Conservation (phyloP, 2,329 filamentous ascomycete species). For the Xylariaceae sp. region DNA sequence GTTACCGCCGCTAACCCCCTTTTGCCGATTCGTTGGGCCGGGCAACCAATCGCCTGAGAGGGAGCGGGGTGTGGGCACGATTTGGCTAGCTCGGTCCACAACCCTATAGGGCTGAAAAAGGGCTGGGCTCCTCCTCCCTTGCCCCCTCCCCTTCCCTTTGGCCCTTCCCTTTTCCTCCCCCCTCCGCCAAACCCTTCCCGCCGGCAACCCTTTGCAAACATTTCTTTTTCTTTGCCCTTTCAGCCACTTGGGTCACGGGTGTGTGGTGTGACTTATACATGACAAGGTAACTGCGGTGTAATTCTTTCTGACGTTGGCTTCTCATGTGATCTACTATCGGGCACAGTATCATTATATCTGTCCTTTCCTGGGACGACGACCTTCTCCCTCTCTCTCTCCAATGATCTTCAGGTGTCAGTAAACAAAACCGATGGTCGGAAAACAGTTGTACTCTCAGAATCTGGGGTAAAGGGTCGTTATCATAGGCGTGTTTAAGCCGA, state of each 20-base stretch:
- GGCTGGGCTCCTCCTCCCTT: slow-evolving; percentile 4
- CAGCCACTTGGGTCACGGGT: slow-evolving; percentile 10
- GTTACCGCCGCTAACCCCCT: slow-evolving; percentile 8
- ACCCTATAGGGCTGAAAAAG: slow-evolving; percentile 22
- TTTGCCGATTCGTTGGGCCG: slow-evolving; percentile 1
- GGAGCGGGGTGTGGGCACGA: neutral
- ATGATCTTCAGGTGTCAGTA: neutral
- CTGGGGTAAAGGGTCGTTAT: neutral
- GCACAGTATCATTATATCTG: neutral
- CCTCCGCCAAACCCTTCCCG: too few relatives aligned
- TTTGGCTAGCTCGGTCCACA: slow-evolving; percentile 11
- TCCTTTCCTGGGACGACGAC: neutral
- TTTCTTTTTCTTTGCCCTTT: slow-evolving; percentile 16
- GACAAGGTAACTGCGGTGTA: neutral
- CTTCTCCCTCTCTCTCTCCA: neutral
- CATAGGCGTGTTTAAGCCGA: neutral
- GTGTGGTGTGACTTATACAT: slow-evolving; percentile 16
- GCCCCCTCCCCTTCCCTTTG: too few relatives aligned
- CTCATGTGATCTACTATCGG: neutral
- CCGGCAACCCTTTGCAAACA: neutral
- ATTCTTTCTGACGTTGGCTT: neutral
- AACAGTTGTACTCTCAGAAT: neutral
- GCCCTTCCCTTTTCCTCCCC: too few relatives aligned
- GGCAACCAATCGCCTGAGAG: slow-evolving; percentile 7
- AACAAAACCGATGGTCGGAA: neutral